A percentile compares a stretch with the other conserved stretches of the same genome.
These are phyloP conservation scores for Alternaria sp. DNA, from an alignment of 2,329 filamentous ascomycete genomes.

Conservation along the genomic window DNA sequence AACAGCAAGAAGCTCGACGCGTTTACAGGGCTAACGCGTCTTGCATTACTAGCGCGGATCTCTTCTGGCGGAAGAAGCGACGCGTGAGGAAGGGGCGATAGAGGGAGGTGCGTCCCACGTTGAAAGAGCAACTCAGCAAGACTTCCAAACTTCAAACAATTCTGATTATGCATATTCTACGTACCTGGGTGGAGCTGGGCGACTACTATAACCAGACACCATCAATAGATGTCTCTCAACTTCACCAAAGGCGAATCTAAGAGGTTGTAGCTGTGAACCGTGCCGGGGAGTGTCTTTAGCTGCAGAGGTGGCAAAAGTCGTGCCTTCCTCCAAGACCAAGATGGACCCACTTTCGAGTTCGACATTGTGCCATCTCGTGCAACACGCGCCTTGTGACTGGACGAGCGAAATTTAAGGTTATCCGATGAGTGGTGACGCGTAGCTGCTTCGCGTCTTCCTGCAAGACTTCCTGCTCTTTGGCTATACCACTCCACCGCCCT, in stretches of 20 bases:
- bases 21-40: not conserved
- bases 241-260: not conserved
- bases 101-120: not conserved
- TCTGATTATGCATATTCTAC: not conserved
- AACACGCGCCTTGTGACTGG: not conserved
- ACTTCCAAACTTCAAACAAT: not conserved
- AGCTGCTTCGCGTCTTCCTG: not conserved
- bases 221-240: not conserved
- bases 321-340: not conserved
- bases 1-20: not conserved
- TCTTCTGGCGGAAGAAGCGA: not conserved
- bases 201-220: not conserved
- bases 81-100: not conserved
- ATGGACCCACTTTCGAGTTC: not conserved
- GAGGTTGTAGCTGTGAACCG: not conserved
- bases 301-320: not conserved
- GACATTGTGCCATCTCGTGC: not conserved
- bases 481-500: not conserved
- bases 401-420: not conserved
- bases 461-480: not conserved
- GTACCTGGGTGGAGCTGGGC: not conserved
- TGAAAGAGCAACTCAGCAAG: not conserved
- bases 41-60: not conserved
- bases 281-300: not conserved
- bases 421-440: not conserved